Evolutionary conservation across 495 filamentous ascomycete species (phyloP), one percentile per base, ranked within the genome.

Genomic region (Halenospora varia): DNA sequence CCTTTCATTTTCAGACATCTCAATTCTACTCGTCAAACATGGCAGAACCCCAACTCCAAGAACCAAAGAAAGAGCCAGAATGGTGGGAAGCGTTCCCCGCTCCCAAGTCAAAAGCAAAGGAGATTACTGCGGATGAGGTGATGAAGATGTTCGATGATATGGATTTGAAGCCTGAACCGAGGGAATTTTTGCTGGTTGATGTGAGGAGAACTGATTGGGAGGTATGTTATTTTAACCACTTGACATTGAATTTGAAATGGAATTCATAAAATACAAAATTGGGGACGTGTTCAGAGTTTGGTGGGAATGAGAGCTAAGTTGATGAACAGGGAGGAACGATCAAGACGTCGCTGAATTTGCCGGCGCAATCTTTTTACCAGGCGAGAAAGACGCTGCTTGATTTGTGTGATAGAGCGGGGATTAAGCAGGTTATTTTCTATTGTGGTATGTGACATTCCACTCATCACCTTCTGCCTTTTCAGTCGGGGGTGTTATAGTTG

Each of bases 241-340:
- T 23, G 13, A 23, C 35, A 9, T 40, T 40, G 3, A 19, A 6
- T 13, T 20, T 3, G 22, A 20, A 24, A 23, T 11, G 19, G 19
- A 47, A 11, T 10, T 40, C n/a, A n/a, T n/a, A 40, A 9, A 40
- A 9, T 9, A n/a, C n/a, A n/a, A n/a, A n/a, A 4, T 46, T n/a
- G 19, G n/a, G 17, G 13, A 46, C 4, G 15, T 4, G 42, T 46
- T 20, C 8, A 17, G 4, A 20, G 24, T 3, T 10, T 15, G 23
- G 47, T 10, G 47, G 18, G 17, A 39, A 44, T 58, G n/a, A n/a
- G n/a, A n/a, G n/a, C n/a, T n/a, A n/a, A n/a, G n/a, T n/a, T n/a
- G n/a, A n/a, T n/a, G n/a, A n/a, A n/a, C n/a, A 87, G 83, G 88
- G 88, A 25, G 87, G 87, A 25, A 87, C 85, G 0, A 87, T 91